Evolutionary conservation across 1,284 basidiomycete species (phyloP).

Genomic region (Boletus sp.): DNA sequence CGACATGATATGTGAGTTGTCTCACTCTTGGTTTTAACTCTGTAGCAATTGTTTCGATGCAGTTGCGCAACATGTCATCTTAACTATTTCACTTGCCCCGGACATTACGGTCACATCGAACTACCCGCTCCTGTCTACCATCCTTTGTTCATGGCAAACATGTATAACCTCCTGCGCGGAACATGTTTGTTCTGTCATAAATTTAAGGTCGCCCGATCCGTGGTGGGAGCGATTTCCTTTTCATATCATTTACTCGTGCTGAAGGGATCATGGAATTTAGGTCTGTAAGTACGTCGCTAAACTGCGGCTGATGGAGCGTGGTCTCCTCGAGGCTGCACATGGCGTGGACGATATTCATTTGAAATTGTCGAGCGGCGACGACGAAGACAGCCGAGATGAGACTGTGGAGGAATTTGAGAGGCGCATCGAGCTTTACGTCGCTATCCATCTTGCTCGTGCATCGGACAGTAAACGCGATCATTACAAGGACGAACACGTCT

Average conservation of each 20-base stretch:
- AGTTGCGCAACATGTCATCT: slow-evolving; percentile 94
- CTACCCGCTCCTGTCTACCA: slow-evolving; percentile 95
- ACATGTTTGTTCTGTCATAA: slow-evolving; percentile 96
- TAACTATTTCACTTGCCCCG: slow-evolving; percentile 91
- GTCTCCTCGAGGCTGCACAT: slow-evolving; percentile 81
- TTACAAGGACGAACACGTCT: slow-evolving; percentile 88
- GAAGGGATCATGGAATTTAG: slow-evolving; percentile 38
- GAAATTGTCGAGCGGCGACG: slow-evolving; percentile 34
- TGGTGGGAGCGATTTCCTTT: slow-evolving; percentile 47
- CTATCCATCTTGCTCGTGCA: slow-evolving; percentile 56
- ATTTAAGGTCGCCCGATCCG: slow-evolving; percentile 79
- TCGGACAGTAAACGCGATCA: slow-evolving; percentile 67
- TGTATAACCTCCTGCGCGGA: slow-evolving; percentile 84
- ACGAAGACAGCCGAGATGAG: slow-evolving; percentile 42
- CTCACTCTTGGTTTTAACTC: not conserved
- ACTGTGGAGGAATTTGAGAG: slow-evolving; percentile 63
- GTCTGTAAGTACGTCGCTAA: slow-evolving; percentile 83
- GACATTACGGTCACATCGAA: slow-evolving; percentile 99
- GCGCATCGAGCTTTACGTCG: slow-evolving; percentile 73
- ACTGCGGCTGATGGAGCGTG: slow-evolving; percentile 85
- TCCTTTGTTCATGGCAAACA: slow-evolving; percentile 93
- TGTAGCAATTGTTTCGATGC: slow-evolving; percentile 13
- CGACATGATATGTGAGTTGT: slow-evolving; percentile 81
- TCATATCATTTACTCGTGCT: slow-evolving; percentile 7
- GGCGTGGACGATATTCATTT: slow-evolving; percentile 64